A percentile compares a stretch with the other conserved stretches of the same genome.
These are phyloP conservation scores for Aspergillus novoparasiticus DNA, from an alignment of 2,329 filamentous ascomycete species.

Conservation along the genomic window DNA sequence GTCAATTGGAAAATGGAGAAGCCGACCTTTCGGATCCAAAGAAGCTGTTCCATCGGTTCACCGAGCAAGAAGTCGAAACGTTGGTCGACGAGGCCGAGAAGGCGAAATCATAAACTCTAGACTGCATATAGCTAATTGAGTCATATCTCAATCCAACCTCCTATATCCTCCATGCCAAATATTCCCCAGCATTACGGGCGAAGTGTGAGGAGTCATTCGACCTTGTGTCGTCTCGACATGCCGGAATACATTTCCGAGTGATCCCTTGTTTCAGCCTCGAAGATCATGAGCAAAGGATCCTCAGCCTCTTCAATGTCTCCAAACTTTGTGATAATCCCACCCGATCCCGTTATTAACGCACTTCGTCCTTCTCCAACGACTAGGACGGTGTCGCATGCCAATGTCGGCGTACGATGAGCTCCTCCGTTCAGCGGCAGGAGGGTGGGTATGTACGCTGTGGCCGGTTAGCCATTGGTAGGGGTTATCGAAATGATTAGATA, in stretches of 20 bases:
- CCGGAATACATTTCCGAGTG: neutral
- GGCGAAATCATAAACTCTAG: conserved; percentile 11
- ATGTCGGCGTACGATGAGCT: no score
- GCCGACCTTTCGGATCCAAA: conserved; percentile 60
- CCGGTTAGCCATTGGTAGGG: neutral
- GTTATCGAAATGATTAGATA: neutral
- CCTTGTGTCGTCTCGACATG: neutral
- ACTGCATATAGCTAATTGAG: neutral
- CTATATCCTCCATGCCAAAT: neutral
- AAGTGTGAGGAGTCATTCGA: neutral
- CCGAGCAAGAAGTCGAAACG: conserved; percentile 57
- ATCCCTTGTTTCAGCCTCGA: no score
- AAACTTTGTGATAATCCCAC: no score
- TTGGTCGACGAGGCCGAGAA: conserved; percentile 55
- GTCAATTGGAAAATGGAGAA: conserved; percentile 35
- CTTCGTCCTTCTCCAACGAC: no score
- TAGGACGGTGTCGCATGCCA: no score
- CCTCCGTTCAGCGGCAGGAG: neutral
- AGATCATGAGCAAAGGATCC: no score
- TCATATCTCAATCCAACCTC: neutral
- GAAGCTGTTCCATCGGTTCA: conserved; percentile 67
- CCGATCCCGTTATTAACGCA: no score
- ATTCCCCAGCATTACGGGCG: neutral
- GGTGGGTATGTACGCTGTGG: neutral
- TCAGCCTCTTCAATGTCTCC: no score